Base-by-base conservation (phyloP, 2,329 filamentous ascomycete species). In the Ceratocystis albifundus region DNA sequence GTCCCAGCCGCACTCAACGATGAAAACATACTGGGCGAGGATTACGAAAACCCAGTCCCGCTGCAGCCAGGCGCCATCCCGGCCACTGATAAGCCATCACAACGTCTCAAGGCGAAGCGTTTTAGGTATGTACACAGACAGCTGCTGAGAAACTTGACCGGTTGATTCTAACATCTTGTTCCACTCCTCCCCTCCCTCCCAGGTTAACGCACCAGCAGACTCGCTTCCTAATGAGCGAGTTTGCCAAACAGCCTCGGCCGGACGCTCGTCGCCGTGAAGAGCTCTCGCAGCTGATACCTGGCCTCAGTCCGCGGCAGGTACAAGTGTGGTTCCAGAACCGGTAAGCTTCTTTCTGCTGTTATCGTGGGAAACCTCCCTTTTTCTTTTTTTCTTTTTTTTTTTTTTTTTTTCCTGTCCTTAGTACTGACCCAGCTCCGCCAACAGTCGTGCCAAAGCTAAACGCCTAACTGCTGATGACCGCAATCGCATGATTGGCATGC, bases 291-390 rank as follows among this genome's bases (percentile, higher is more conserved):
- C 90, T 96, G 74, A 96, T 97, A 59, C 92, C 93, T 41, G 93
- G 92, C 0, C 77, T 97, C 62, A 96, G 89, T 72, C 90, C 92
- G 46, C 85, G 92, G 69, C 92, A 97, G 74, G 93, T 97, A 28
- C 92, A 97, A 75, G 92, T 97, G 62, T 97, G 92, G 93, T 97
- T 97, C 76, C 92, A 97, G 76, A 97, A 97, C 76, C 85, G 92
- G 92, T 96, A 82, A 71, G 81, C 73, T 53, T 67, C 59, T 45
- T 46, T 57, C 45, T 3, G 6, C 8, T 2, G 7, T 15, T 15
- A 12, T 55, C 8, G 12, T 55, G 15, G 53, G 53, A 28, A 36
- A 61, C 22, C 46, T n/a, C n/a, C 59, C 28, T 15, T 59, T 6
- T 3, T 28, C 7, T 50, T 28, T 32, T 3, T 28, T 17, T 50